Evolutionary conservation across 2,329 filamentous ascomycete genomes (phyloP), one percentile per base, ranked within the genome.

Genomic region (Periconia sp.): DNA sequence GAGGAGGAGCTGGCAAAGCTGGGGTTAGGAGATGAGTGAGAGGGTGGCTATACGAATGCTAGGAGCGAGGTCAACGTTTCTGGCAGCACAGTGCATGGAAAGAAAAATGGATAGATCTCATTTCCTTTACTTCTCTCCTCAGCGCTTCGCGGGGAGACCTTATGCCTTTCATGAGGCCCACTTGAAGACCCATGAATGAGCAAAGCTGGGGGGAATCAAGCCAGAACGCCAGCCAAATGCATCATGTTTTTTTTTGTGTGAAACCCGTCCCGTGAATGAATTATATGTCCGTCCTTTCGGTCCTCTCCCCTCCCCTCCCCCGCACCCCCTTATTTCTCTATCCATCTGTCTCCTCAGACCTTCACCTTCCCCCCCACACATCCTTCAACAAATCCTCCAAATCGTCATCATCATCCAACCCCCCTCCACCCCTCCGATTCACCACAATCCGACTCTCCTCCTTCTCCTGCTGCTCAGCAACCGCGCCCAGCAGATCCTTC

Each of bases 401-500:
- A 70, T 92, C 88, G 69, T 92, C 88, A 64, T 92, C 90, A 70
- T 95, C 91, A 77, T 90, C 92, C 69, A 70, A 70, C 0, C 88
- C 90, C 2, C 84, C 90, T 76, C 93, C 95, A 76, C 93, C 95
- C 69, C 92, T 82, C 66, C 92, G 82, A 66, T 82, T 89, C 53
- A 96, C 89, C 35, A 95, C 90, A 74, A 97, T 94, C 79, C 91
- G 94, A 57, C 61, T 73, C 76, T 71, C 66, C 76, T 86, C 83
- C 75, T 71, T 68, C 76, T 87, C 83, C 62, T 85, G 89, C 70
- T 79, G 76, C 69, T 96, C 92, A 20, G 91, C 88, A 55, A 97
- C 85, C 15, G 91, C 91, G 58, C 86, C 89, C 59, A 99, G 77
- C 53, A 99, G 81, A 62, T 96, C 91, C 80, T 97, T 97, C 68